phyloP scores from a whole-genome alignment of 2,329 filamentous ascomycete genomes.

The Paracamarosporium sp. region DNA sequence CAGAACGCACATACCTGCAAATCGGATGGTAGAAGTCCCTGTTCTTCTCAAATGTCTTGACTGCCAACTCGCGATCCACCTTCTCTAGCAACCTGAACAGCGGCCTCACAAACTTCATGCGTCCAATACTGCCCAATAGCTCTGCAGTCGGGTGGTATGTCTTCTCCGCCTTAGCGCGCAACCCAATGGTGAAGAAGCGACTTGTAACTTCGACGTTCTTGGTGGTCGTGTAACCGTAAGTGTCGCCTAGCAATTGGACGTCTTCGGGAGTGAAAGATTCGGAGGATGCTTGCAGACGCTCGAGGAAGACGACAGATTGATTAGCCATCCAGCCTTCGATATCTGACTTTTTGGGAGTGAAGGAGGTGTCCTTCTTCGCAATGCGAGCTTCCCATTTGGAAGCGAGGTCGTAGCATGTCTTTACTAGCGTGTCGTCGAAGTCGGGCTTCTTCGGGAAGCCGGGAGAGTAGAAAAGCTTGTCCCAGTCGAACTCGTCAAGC shows the following conservation, averaged over 20 bases:
- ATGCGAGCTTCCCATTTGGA: conserved; percentile 75
- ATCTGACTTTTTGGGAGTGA: conserved; percentile 72
- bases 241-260: conserved; percentile 73
- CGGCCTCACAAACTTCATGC: conserved; percentile 97
- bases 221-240: conserved; percentile 68
- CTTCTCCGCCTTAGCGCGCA: conserved; percentile 73
- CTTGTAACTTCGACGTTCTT: conserved; percentile 86
- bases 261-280: conserved; percentile 69
- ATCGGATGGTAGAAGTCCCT: conserved; percentile 96
- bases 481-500: conserved; percentile 82
- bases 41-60: conserved; percentile 85
- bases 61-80: conserved; percentile 75
- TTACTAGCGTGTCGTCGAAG: conserved; percentile 87
- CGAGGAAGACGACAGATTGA: conserved; percentile 90
- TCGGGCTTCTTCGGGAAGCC: conserved; percentile 89
- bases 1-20: conserved; percentile 60
- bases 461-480: conserved; percentile 85
- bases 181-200: conserved; percentile 79
- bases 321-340: conserved; percentile 79
- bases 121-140: conserved; percentile 79
- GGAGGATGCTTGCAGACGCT: conserved; percentile 73
- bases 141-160: conserved; percentile 75
- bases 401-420: conserved; percentile 82
- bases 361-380: conserved; percentile 31
- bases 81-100: conserved; percentile 79